Percentiles rank a stretch among this genome's conserved stretches.
These are phyloP conservation scores for Pugionium dolabratum DNA, from an alignment of 345 rosid genomes.

Conservation along the genomic window DNA sequence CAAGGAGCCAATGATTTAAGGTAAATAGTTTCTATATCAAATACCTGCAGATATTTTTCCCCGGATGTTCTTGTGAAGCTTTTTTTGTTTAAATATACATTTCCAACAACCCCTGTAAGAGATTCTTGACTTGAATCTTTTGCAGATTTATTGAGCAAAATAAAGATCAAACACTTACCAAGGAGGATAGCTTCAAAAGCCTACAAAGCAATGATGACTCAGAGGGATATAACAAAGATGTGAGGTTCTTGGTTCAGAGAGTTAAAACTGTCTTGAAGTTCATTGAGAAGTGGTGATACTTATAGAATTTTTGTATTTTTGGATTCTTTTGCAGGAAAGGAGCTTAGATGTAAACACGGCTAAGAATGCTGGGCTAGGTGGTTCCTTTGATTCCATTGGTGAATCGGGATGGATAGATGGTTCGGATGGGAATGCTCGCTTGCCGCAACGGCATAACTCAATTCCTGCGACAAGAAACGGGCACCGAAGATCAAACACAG, in stretches of 20 bases:
- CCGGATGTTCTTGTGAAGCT: not conserved
- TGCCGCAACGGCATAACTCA: constrained; percentile 50
- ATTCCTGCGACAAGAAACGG: constrained; percentile 45
- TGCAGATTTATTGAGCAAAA: constrained; percentile 56
- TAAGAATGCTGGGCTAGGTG: constrained; percentile 39
- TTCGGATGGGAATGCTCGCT: constrained; percentile 33
- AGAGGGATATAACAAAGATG: constrained; percentile 48
- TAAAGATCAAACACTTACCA: constrained; percentile 44
- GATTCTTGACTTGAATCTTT: constrained; percentile 18
- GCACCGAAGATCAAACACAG: constrained; percentile 77
- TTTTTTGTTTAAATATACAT: not conserved
- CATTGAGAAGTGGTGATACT: constrained; percentile 13
- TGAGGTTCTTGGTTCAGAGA: constrained; percentile 48
- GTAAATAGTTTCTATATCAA: constrained; percentile 38
- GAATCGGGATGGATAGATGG: constrained; percentile 44
- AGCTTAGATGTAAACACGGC: constrained; percentile 29
- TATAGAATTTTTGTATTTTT: constrained; percentile 1
- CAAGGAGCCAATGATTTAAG: constrained; percentile 56
- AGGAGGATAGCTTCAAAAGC: constrained; percentile 54
- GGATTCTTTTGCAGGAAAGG: constrained; percentile 50
- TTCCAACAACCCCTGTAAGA: constrained; percentile 17
- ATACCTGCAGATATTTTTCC: not conserved
- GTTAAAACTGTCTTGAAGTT: constrained; percentile 19
- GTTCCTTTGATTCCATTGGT: constrained; percentile 50
- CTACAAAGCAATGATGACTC: constrained; percentile 48